Conservation (phyloP, 1,284 basidiomycete genomes). For the Earliella scabrosa region DNA sequence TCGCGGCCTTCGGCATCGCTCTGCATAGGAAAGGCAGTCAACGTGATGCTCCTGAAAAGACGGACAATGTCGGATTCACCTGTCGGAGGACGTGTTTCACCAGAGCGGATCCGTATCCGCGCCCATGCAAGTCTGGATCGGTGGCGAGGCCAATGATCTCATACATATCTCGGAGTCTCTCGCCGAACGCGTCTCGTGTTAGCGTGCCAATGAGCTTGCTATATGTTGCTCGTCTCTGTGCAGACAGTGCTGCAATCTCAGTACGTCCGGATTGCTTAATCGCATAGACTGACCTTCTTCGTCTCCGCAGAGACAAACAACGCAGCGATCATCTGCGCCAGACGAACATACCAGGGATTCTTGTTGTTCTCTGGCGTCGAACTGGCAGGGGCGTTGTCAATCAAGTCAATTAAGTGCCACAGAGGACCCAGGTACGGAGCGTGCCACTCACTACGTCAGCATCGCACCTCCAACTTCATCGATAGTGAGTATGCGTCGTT, state of each 20-base stretch:
- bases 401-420: too few species aligned
- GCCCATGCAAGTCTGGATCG: background rate
- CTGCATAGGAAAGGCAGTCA: background rate
- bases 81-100: background rate
- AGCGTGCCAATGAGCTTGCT: background rate
- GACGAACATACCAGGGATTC: background rate
- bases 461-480: too few species aligned
- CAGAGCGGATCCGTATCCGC: background rate
- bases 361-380: background rate
- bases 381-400: background rate
- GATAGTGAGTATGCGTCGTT: too few species aligned
- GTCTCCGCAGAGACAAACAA: background rate
- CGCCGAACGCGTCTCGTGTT: background rate
- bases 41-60: background rate
- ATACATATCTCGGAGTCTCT: background rate
- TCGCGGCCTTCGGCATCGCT: conserved; percentile 8
- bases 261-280: too few species aligned
- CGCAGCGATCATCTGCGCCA: background rate
- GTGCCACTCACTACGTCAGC: too few species aligned
- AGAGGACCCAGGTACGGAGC: too few species aligned
- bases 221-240: background rate
- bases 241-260: too few species aligned
- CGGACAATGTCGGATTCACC: background rate
- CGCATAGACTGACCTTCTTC: background rate
- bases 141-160: background rate